Evolutionary conservation across 305 asterid genomes (phyloP), one percentile per base, ranked within the genome.

Genomic region (Caryopteris hybrid): DNA sequence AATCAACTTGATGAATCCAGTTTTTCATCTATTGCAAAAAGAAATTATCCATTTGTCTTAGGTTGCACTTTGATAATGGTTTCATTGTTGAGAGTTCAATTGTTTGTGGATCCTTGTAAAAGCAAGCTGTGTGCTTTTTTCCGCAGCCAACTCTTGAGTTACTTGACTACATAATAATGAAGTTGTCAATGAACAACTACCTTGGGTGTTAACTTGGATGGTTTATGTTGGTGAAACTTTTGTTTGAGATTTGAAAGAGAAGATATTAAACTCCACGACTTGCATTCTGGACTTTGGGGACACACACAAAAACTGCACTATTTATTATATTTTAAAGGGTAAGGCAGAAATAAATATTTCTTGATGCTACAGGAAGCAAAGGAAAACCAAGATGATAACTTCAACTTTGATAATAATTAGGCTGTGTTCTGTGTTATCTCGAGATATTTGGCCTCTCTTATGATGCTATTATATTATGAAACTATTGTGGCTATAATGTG

Each of bases 391-490:
- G 5, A 8, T 41, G 21, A 41, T 11, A 59, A 23, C 4, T 59
- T 39, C 68, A 16, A 64, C 61, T 36, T 51, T 1, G 11, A 25
- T 25, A 8, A 25, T 23, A 31, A 36, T 8, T 39, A 18, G 34
- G 54, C 6, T 10, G 1, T 14, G 17, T 22, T 14, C 8, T 16
- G 22, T 18, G 7, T 62, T 62, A 14, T 62, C 12, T 12, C n/a
- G 16, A 9, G 33, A 22, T 46, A 22, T 6, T 61, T 39, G 11
- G 12, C 20, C 36, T 8, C 17, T 27, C 72, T 14, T 29, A 8
- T 68, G 51, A 66, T 74, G 64, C 56, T 74, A 23, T 27, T 13
- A 61, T 22, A 20, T 45, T 36, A 36, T 38, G 16, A 56, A n/a
- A 47, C 51, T 65, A 45, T 33, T 66, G 47, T 53, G 29, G 4